Conservation (phyloP, 768 basidiomycete genomes). For the Gyrodon lividus region DNA sequence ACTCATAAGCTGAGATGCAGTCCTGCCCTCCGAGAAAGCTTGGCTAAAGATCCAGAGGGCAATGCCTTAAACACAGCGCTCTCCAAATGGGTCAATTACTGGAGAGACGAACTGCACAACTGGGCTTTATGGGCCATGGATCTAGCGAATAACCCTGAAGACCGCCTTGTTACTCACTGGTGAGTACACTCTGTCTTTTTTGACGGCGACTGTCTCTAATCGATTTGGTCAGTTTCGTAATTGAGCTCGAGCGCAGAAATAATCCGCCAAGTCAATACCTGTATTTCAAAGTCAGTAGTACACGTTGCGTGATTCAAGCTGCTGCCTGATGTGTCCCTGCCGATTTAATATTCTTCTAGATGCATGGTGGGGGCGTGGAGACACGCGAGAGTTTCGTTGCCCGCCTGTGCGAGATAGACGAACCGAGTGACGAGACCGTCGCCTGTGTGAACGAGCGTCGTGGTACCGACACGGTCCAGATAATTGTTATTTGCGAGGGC, state of each 20-base stretch:
- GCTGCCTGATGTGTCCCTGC: neutral
- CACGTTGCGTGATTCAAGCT: neutral
- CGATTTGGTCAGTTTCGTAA: conserved; percentile 15
- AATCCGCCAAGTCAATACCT: conserved; percentile 14
- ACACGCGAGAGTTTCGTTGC: conserved; percentile 18
- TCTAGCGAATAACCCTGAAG: conserved; percentile 24
- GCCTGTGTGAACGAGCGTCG: conserved; percentile 21
- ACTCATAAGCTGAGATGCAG: conserved; percentile 25
- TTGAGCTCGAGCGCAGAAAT: conserved; percentile 19
- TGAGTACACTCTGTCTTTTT: neutral
- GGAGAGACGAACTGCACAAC: conserved; percentile 19
- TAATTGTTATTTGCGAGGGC: conserved; percentile 21
- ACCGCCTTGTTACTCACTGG: conserved; percentile 28
- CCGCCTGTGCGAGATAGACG: conserved; percentile 11
- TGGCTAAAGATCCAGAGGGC: conserved; percentile 14
- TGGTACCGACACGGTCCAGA: conserved; percentile 27
- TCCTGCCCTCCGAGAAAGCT: conserved; percentile 8
- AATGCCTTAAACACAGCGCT: conserved; percentile 19
- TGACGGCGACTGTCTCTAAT: neutral
- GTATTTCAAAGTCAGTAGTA: conserved; percentile 20
- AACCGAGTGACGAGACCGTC: conserved; percentile 18
- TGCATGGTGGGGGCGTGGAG: conserved; percentile 25
- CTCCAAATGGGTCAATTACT: conserved; percentile 27
- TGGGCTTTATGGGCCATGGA: conserved; percentile 25
- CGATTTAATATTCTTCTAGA: conserved; percentile 14